These are phyloP conservation scores for Solanum ossicruentum DNA, from an alignment of 257 asterid species.

Conservation along the genomic window DNA sequence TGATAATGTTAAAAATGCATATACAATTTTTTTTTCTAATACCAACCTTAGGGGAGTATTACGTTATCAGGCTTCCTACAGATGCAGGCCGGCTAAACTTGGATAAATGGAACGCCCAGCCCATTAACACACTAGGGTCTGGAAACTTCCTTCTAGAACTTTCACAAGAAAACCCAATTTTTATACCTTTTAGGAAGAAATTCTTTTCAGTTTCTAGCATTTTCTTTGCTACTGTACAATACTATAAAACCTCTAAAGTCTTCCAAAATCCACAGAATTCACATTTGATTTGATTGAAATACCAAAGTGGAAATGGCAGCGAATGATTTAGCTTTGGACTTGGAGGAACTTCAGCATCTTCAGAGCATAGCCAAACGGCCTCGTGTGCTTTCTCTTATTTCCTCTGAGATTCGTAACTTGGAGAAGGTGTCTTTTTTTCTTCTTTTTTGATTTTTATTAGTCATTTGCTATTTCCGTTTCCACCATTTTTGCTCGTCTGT, in stretches of 20 bases:
- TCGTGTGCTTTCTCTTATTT: constrained; percentile 54
- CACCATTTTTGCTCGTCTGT: background rate
- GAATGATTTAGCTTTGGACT: constrained; percentile 52
- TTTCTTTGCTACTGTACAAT: background rate
- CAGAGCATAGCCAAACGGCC: constrained; percentile 76
- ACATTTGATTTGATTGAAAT: background rate
- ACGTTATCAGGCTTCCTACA: background rate
- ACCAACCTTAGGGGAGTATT: no score
- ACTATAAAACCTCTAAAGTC: background rate
- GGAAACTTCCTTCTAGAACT: constrained; percentile 7
- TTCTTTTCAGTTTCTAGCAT: background rate
- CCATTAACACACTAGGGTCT: background rate
- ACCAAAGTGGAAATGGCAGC: constrained; percentile 20
- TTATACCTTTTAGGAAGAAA: background rate
- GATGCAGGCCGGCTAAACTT: background rate
- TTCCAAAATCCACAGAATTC: no score
- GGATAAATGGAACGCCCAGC: background rate
- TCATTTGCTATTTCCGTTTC: background rate
- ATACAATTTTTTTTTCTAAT: no score
- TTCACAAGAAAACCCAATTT: background rate
- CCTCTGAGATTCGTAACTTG: constrained; percentile 51
- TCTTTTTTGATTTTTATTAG: background rate
- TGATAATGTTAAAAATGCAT: no score
- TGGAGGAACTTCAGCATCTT: constrained; percentile 73
- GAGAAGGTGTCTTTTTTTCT: constrained; percentile 35